These are phyloP conservation scores for Fraxinus anomala DNA, from an alignment of 257 asterid species.

Conservation along the genomic window DNA sequence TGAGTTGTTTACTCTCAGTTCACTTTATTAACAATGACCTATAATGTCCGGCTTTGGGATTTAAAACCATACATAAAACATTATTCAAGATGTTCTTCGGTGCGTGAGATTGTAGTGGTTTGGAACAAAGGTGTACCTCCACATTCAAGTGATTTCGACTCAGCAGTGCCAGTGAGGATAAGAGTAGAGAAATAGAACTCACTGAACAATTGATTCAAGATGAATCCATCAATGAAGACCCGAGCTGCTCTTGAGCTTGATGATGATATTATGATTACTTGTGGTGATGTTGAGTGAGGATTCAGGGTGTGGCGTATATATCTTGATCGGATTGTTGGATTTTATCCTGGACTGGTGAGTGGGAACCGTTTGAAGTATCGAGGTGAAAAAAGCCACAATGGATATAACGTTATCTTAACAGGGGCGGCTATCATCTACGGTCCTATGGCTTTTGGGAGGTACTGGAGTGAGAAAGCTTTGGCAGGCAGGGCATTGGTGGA, in stretches of 20 bases:
- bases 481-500: conserved; percentile 70
- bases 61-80: conserved; percentile 76
- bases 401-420: conserved; percentile 80
- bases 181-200: conserved; percentile 77
- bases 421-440: conserved; percentile 48
- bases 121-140: conserved; percentile 96
- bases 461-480: conserved; percentile 69
- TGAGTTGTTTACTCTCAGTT: conserved; percentile 80
- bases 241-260: conserved; percentile 91
- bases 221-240: conserved; percentile 69
- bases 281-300: conserved; percentile 89
- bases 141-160: conserved; percentile 54
- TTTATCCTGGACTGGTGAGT: conserved; percentile 68
- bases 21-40: conserved; percentile 86
- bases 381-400: conserved; percentile 61
- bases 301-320: conserved; percentile 83
- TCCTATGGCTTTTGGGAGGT: conserved; percentile 61
- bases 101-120: conserved; percentile 91
- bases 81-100: conserved; percentile 90
- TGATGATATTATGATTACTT: conserved; percentile 92
- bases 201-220: conserved; percentile 77
- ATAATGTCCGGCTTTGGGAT: conserved; percentile 94
- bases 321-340: conserved; percentile 79
- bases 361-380: conserved; percentile 53
- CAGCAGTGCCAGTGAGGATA: conserved; percentile 84